Evolutionary conservation across 768 basidiomycete genomes (phyloP).

Genomic region (Leucocoprinus leucothites): DNA sequence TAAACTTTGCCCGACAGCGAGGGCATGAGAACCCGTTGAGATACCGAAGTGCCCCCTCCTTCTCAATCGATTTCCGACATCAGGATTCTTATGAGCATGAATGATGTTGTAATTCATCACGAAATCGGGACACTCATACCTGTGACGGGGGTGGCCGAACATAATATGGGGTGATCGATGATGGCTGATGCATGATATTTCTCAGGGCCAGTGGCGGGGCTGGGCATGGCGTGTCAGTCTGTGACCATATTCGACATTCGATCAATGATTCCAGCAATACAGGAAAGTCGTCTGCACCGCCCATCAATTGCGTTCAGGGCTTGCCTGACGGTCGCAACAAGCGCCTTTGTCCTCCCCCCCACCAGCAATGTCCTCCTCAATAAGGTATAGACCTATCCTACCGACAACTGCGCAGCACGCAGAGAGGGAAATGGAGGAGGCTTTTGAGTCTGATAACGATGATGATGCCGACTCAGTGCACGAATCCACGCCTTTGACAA

Average conservation of each 20-base stretch:
- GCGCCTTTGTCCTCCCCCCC: background rate
- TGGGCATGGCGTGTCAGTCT: background rate
- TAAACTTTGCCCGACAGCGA: background rate
- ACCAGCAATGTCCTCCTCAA: conserved; percentile 7
- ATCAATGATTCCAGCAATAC: conserved; percentile 7
- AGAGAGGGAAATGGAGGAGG: conserved; percentile 70
- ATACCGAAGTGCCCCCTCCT: background rate
- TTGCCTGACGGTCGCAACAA: background rate
- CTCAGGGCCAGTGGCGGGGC: too few species aligned
- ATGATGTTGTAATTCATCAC: too few species aligned
- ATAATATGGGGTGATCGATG: too few species aligned
- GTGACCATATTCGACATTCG: background rate
- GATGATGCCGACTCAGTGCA: conserved; percentile 42
- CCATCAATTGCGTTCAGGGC: background rate
- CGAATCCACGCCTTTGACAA: conserved; percentile 37
- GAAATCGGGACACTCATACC: too few species aligned
- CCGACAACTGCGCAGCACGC: conserved; percentile 41
- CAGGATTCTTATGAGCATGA: background rate
- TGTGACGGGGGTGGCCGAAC: too few species aligned
- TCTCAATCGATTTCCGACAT: background rate
- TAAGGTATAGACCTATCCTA: conserved; percentile 10
- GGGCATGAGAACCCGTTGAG: background rate
- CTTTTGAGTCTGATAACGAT: conserved; percentile 64
- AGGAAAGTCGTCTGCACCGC: background rate
- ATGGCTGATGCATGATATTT: too few species aligned